These are phyloP conservation scores for Ochromonas danica DNA, from an alignment of 108 stramenopile species.

Conservation along the genomic window DNA sequence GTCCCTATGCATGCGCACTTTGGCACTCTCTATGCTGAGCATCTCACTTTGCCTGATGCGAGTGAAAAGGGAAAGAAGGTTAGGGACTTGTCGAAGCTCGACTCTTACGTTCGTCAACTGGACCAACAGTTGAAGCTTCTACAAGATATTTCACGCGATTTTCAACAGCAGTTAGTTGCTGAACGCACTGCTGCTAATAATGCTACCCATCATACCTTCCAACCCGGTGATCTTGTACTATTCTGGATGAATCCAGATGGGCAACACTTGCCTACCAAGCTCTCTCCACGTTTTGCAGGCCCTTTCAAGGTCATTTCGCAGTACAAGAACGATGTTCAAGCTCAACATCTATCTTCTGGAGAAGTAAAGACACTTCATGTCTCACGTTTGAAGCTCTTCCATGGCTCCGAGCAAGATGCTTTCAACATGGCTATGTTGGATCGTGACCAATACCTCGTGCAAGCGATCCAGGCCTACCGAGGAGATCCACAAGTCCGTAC, in stretches of 20 bases:
- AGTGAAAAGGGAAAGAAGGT: background rate
- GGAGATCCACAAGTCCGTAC: slow-evolving; percentile 17
- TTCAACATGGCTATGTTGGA: background rate
- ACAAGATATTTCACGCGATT: background rate
- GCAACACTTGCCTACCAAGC: background rate
- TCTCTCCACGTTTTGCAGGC: background rate
- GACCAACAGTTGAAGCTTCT: background rate
- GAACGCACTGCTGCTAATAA: background rate
- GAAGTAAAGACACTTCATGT: background rate
- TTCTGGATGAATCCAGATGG: background rate
- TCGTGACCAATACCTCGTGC: background rate
- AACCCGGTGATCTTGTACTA: slow-evolving; percentile 2
- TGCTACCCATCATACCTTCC: background rate
- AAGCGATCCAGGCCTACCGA: slow-evolving; percentile 1
- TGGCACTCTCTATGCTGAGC: background rate
- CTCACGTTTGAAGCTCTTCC: background rate
- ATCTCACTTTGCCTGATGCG: background rate
- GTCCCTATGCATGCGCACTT: slow-evolving; percentile 2
- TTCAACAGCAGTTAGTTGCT: background rate
- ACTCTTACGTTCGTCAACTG: background rate
- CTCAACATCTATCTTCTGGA: background rate
- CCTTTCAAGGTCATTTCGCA: slow-evolving; percentile 1
- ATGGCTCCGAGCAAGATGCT: slow-evolving; percentile 5
- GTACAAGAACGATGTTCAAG: background rate
- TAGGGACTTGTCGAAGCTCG: background rate